phyloP scores from a whole-genome alignment of 805 yeast genomes.

The Lipomyces yamanashiensis region DNA sequence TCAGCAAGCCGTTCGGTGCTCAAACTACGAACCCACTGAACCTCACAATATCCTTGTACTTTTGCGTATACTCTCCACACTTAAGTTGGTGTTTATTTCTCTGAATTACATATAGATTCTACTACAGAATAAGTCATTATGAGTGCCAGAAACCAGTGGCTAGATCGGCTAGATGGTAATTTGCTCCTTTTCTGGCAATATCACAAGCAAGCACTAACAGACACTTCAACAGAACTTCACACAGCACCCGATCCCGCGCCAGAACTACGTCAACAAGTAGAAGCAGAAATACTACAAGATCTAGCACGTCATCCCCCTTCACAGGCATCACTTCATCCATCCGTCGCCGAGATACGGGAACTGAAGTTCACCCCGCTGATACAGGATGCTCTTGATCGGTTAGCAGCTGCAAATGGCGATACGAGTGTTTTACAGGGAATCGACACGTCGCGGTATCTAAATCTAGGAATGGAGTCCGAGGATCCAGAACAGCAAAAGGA shows the following conservation, averaged over 20 bases:
- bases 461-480: conserved; percentile 35
- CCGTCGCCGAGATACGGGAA: conserved; percentile 12
- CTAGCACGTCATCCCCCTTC: conserved; percentile 30
- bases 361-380: conserved; percentile 13
- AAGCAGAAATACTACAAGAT: conserved; percentile 18
- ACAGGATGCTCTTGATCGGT: conserved; percentile 18
- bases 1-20: too few species aligned
- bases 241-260: conserved; percentile 31
- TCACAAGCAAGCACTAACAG: neutral
- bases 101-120: neutral
- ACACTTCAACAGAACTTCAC: conserved; percentile 22
- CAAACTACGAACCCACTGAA: too few species aligned
- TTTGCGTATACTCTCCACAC: neutral
- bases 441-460: conserved; percentile 39
- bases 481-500: conserved; percentile 26
- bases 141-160: conserved; percentile 26
- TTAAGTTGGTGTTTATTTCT: neutral
- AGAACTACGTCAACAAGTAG: conserved; percentile 22
- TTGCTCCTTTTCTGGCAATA: conserved; percentile 32
- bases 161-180: conserved; percentile 23
- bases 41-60: neutral
- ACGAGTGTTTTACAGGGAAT: conserved; percentile 31
- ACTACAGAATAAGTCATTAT: neutral
- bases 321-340: conserved; percentile 19
- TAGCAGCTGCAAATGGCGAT: conserved; percentile 11